Conservation (phyloP, 1,284 basidiomycete species). For the Mycena citricolor region DNA sequence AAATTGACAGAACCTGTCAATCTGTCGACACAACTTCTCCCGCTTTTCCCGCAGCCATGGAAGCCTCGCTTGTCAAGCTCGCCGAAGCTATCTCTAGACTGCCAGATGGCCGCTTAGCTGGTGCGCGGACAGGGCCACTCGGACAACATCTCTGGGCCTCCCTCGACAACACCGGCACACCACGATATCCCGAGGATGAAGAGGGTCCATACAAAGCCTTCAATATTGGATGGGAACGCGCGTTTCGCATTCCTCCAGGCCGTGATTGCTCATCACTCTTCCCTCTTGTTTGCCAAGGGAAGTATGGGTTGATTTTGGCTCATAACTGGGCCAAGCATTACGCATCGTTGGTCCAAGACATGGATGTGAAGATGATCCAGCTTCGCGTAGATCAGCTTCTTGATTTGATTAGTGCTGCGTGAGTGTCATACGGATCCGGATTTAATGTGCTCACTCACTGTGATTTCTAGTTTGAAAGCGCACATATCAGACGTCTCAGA, state of each 20-base stretch:
- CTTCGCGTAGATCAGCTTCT: slow-evolving; percentile 5
- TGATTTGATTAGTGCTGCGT: slow-evolving; percentile 1
- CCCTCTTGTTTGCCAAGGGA: slow-evolving; percentile 2
- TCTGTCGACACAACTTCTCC: too few relatives aligned
- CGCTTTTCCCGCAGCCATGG: too few relatives aligned
- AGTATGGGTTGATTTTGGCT: slow-evolving; percentile 6
- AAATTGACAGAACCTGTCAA: too few relatives aligned
- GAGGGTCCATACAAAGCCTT: not conserved
- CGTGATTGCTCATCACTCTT: not conserved
- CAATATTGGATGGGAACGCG: slow-evolving; percentile 1
- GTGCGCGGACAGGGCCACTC: not conserved
- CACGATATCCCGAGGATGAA: not conserved
- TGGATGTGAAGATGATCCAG: slow-evolving; percentile 1
- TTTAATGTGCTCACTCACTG: too few relatives aligned
- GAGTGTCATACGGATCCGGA: too few relatives aligned
- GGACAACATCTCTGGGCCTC: not conserved
- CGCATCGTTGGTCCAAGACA: not conserved
- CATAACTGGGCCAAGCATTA: slow-evolving; percentile 14
- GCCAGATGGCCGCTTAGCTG: not conserved
- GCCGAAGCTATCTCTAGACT: not conserved
- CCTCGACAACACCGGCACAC: not conserved
- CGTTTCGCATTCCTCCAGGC: not conserved
- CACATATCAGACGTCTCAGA: too few relatives aligned
- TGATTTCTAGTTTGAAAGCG: too few relatives aligned
- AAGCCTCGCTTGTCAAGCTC: too few relatives aligned